phyloP scores from a whole-genome alignment of 2,329 filamentous ascomycete species.

The Neoscytalidium dimidiatum region DNA sequence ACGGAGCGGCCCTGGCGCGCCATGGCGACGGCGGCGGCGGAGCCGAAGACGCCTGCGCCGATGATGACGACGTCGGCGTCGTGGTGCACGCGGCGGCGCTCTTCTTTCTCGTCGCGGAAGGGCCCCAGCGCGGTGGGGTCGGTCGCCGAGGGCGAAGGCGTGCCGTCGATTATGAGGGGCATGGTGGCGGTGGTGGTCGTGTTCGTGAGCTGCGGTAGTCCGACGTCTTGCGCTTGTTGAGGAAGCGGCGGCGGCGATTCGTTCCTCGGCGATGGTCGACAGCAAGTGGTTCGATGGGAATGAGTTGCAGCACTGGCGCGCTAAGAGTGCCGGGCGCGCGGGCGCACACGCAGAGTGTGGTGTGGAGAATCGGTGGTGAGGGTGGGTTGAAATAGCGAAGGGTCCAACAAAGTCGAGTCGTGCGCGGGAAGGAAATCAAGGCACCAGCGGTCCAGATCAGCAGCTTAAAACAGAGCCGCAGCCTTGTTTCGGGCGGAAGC shows the following conservation, averaged over 20 bases:
- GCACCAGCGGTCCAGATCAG: background rate
- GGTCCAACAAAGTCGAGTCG: background rate
- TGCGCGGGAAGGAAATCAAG: background rate
- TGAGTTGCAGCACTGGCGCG: background rate
- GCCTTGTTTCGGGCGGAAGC: background rate
- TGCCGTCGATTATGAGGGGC: slow-evolving; percentile 17
- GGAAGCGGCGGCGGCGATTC: background rate
- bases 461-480: background rate
- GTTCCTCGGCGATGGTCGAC: background rate
- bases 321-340: too few relatives aligned
- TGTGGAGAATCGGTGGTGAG: background rate
- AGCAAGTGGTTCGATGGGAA: background rate
- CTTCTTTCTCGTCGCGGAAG: slow-evolving; percentile 4
- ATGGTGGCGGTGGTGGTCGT: background rate
- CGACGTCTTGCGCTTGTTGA: background rate
- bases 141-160: slow-evolving; percentile 2
- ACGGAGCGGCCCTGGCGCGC: slow-evolving; percentile 90
- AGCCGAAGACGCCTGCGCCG: slow-evolving; percentile 87
- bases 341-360: background rate
- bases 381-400: background rate
- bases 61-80: slow-evolving; percentile 85
- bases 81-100: slow-evolving; percentile 56
- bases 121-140: background rate
- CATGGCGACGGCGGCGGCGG: slow-evolving; percentile 79
- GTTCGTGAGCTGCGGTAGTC: background rate